Base-by-base conservation (phyloP, 441 rosid species). In the Daphne laureola region DNA sequence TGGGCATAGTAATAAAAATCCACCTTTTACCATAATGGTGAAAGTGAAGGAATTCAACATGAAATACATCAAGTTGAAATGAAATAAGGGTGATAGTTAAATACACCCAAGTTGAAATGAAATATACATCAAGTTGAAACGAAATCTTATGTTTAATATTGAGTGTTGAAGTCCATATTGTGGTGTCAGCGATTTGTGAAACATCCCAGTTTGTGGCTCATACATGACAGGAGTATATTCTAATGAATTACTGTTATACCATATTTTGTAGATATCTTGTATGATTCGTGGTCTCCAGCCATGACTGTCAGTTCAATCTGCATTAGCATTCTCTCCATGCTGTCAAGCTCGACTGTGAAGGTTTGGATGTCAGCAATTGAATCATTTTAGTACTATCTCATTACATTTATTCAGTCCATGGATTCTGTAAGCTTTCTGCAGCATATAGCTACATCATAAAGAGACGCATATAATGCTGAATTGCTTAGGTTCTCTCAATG, bases 271-370 rank as follows among this genome's bases (percentile, higher is more conserved):
- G 99, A 94, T 74, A 90, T 94, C 68, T 68, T 94, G 68, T 87
- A 94, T 58, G 99, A 94, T 77, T 94, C 99, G 17, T 94, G 99
- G 99, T 94, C 99, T 0, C 97, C 99, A 0, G 99, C 99, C 15
- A 90, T 94, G 97, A 87, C 96, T 2, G 95, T 94, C 54, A 86
- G 97, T 75, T 94, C 99, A 17, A 74, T 94, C 73, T 94, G 99
- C 69, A 90, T 94, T 69, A 94, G 97, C 74, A 94, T 94, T 78
- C 94, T 94, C 66, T 94, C 97, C 47, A 94, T 94, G 99, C 95
- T 94, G 58, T 94, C 99, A 49, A 94, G 99, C 84, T 81, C 97
- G 14, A 60, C 96, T 36, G 87, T 67, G 17, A 94, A 94, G 97
- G 99, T 93, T 63, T 64, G 78, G 49, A 21, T 18, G 23, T 59